Conservation (phyloP, 2,329 filamentous ascomycete species). For the Exophiala mesophila region DNA sequence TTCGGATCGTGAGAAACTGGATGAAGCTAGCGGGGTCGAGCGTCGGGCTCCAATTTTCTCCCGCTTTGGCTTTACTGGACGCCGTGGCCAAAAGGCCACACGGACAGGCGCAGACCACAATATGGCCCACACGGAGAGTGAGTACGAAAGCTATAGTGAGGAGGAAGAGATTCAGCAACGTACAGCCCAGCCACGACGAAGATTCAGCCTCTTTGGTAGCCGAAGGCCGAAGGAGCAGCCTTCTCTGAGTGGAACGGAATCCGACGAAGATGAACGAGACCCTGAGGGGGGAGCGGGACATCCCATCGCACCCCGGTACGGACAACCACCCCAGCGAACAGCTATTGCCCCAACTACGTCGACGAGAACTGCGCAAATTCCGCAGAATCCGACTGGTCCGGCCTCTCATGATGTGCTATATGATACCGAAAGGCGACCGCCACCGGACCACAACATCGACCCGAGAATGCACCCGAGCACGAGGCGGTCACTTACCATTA, state of each 20-base stretch:
- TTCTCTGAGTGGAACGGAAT: constrained; percentile 15
- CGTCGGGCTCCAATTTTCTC: constrained; percentile 23
- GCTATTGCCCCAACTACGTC: background rate
- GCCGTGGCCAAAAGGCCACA: constrained; percentile 20
- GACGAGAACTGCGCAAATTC: no score
- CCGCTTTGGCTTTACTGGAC: constrained; percentile 21
- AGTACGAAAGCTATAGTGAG: constrained; percentile 24
- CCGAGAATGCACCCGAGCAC: constrained; percentile 10
- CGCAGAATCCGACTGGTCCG: constrained; percentile 13
- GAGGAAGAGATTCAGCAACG: constrained; percentile 14
- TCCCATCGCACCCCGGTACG: background rate
- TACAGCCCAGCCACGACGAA: constrained; percentile 13
- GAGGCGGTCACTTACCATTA: constrained; percentile 18
- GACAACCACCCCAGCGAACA: constrained; percentile 2
- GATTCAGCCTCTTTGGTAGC: constrained; percentile 25
- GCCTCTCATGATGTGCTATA: constrained; percentile 21
- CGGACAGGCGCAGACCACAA: constrained; percentile 25
- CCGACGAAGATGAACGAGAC: constrained; percentile 10
- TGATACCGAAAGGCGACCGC: constrained; percentile 17
- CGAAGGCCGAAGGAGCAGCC: constrained; percentile 18
- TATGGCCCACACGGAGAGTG: constrained; percentile 27
- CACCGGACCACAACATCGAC: constrained; percentile 16
- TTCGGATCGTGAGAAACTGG: constrained; percentile 27
- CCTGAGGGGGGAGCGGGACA: no score
- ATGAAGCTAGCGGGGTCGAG: constrained; percentile 15